Conservation (phyloP, 2,329 filamentous ascomycete genomes). For the Penicillium sp. region DNA sequence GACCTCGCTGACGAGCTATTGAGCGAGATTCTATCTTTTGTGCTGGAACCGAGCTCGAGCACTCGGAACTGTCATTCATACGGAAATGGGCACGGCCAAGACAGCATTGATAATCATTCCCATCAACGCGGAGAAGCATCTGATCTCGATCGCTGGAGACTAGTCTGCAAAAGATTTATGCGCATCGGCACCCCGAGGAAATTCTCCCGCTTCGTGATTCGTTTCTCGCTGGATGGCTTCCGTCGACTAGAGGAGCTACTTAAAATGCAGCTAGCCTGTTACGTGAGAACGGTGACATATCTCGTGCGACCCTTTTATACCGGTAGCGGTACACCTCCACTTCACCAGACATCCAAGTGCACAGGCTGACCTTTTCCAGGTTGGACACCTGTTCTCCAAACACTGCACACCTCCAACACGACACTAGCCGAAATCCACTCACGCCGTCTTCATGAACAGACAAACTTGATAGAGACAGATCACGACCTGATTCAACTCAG, state of each 20-base stretch:
- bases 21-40: conserved; percentile 32
- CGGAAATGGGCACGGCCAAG: conserved; percentile 4
- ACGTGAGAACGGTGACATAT: conserved; percentile 40
- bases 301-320: conserved; percentile 43
- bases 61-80: conserved; percentile 1
- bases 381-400: conserved; percentile 27
- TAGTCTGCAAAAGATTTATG: conserved; percentile 42
- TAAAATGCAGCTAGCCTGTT: conserved; percentile 37
- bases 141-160: conserved; percentile 41
- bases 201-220: conserved; percentile 38
- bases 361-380: conserved; percentile 28
- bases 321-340: conserved; percentile 36
- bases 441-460: conserved; percentile 37
- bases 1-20: conserved; percentile 39
- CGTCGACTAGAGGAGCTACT: conserved; percentile 34
- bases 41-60: conserved; percentile 21
- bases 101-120: conserved; percentile 6
- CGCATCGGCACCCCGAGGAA: conserved; percentile 41
- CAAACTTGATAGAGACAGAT: conserved; percentile 48
- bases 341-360: conserved; percentile 3
- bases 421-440: conserved; percentile 29
- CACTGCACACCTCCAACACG: conserved; percentile 19
- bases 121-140: conserved; percentile 28
- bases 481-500: conserved; percentile 55
- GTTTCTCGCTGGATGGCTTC: conserved; percentile 37